Evolutionary conservation across 2,329 filamentous ascomycete genomes (phyloP).

Genomic region (Aspergillus costaricaensis): DNA sequence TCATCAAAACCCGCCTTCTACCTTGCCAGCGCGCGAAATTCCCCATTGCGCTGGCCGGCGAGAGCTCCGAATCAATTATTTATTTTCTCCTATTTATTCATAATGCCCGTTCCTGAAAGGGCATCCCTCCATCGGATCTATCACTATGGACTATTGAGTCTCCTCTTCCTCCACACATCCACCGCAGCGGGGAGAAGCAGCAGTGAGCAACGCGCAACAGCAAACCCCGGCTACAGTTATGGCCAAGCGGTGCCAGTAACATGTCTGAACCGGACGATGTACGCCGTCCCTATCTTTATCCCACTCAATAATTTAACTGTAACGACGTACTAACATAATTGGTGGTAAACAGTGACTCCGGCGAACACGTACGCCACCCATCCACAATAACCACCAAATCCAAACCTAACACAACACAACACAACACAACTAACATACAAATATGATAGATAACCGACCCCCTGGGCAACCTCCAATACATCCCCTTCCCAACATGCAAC

Average conservation of each 20-base stretch:
- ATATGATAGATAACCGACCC: constrained; percentile 67
- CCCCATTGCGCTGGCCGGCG: background rate
- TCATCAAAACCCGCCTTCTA: background rate
- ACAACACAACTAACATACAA: constrained; percentile 10
- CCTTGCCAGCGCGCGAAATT: background rate
- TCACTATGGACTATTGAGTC: constrained; percentile 19
- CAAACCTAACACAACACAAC: background rate
- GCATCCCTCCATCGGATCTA: constrained; percentile 2
- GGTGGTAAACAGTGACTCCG: constrained; percentile 28
- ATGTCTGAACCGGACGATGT: constrained; percentile 75
- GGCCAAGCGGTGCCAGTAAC: constrained; percentile 68
- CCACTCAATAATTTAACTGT: background rate
- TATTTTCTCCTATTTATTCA: background rate
- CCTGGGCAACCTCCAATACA: constrained; percentile 82
- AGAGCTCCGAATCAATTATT: background rate
- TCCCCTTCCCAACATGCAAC: constrained; percentile 86
- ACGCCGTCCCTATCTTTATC: constrained; percentile 36
- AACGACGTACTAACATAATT: constrained; percentile 1
- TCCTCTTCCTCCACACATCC: constrained; percentile 22
- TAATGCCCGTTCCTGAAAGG: constrained; percentile 13
- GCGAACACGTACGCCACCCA: constrained; percentile 31
- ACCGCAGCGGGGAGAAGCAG: constrained; percentile 25
- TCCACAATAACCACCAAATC: background rate
- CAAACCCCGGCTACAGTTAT: constrained; percentile 43
- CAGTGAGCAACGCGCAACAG: constrained; percentile 19